Conservation (phyloP, 768 basidiomycete genomes). For the Russula sp. region DNA sequence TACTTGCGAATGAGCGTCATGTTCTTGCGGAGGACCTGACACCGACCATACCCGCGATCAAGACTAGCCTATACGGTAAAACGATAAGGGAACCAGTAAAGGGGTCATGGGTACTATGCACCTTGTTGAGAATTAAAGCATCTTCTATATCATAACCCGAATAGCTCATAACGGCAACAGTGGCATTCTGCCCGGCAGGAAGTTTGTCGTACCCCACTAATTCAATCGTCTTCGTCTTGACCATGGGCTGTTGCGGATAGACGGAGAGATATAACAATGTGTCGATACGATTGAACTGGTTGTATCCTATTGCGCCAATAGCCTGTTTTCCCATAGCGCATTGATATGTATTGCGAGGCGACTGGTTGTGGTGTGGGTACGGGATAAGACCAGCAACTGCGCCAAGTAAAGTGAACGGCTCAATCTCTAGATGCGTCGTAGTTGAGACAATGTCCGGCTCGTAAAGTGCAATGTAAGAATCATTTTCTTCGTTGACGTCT, state of each 20-base stretch:
- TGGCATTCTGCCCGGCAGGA: constrained; percentile 97
- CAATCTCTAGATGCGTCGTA: constrained; percentile 96
- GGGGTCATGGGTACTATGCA: neutral
- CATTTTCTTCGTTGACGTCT: constrained; percentile 99
- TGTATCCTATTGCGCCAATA: constrained; percentile 97
- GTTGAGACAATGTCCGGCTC: constrained; percentile 75
- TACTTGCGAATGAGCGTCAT: constrained; percentile 92
- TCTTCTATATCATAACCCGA: constrained; percentile 99
- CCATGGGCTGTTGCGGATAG: constrained; percentile 99
- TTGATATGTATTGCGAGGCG: constrained; percentile 98
- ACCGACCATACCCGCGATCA: constrained; percentile 95
- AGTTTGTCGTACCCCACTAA: constrained; percentile 93
- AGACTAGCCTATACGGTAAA: constrained; percentile 64
- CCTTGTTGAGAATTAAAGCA: constrained; percentile 93
- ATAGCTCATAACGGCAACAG: constrained; percentile 98
- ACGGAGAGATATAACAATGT: constrained; percentile 96
- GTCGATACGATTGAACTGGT: constrained; percentile 96
- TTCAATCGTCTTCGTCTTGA: constrained; percentile 98
- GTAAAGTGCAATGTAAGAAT: constrained; percentile 92
- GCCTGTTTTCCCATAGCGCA: constrained; percentile 99
- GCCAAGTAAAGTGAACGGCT: constrained; percentile 95
- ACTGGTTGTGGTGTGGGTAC: constrained; percentile 99
- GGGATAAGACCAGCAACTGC: constrained; percentile 98
- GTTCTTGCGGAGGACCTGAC: constrained; percentile 96
- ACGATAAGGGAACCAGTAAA: neutral